Evolutionary conservation across 352 stramenopile genomes (phyloP).

Genomic region (Globisporangium viniferum): DNA sequence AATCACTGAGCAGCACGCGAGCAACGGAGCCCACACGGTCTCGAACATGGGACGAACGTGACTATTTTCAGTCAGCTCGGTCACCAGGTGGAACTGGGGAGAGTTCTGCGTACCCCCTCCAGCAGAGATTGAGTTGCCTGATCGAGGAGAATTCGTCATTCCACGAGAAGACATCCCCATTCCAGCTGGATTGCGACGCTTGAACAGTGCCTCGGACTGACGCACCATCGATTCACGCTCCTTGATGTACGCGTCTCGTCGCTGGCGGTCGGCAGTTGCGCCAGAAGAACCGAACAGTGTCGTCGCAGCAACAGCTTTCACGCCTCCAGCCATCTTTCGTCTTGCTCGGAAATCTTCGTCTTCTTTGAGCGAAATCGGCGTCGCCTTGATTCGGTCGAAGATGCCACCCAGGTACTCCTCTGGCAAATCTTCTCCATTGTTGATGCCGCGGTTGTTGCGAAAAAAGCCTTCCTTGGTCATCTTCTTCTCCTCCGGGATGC

Average conservation of each 20-base stretch:
- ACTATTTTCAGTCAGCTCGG: slow-evolving; percentile 61
- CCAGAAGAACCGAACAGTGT: slow-evolving; percentile 66
- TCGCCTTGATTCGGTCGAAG: slow-evolving; percentile 95
- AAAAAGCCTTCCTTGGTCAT: slow-evolving; percentile 98
- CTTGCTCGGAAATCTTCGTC: slow-evolving; percentile 84
- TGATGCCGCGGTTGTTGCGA: slow-evolving; percentile 97
- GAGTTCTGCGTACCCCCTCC: slow-evolving; percentile 18
- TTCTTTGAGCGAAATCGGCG: slow-evolving; percentile 96
- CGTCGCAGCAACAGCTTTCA: slow-evolving; percentile 26
- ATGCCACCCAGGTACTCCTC: slow-evolving; percentile 93
- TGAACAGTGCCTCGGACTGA: slow-evolving; percentile 76
- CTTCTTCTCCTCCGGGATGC: slow-evolving; percentile 93
- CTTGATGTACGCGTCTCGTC: slow-evolving; percentile 81
- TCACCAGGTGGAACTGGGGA: slow-evolving; percentile 65
- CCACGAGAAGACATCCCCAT: slow-evolving; percentile 20
- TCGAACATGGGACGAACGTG: slow-evolving; percentile 97
- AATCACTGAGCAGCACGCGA: slow-evolving; percentile 96
- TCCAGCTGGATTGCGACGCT: slow-evolving; percentile 44
- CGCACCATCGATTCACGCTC: slow-evolving; percentile 82
- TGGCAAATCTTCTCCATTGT: slow-evolving; percentile 94
- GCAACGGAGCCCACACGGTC: slow-evolving; percentile 96
- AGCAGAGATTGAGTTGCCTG: slow-evolving; percentile 4
- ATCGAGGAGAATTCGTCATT: slow-evolving; percentile 19
- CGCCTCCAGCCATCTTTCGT: slow-evolving; percentile 22
- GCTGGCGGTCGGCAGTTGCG: slow-evolving; percentile 56